Conservation (phyloP, 75 land plant genomes). For the Selaginella tamariscina region DNA sequence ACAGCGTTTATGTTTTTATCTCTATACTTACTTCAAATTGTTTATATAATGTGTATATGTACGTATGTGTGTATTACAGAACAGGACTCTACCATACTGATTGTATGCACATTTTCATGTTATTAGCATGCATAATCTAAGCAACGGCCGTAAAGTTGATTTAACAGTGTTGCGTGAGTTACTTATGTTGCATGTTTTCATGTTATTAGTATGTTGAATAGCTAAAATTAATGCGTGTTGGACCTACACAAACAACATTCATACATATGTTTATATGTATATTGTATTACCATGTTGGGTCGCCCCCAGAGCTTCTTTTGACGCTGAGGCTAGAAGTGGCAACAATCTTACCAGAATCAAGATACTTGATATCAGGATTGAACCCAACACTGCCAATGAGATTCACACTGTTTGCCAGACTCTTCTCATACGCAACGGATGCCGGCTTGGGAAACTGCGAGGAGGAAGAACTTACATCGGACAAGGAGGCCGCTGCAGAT, state of each 20-base stretch:
- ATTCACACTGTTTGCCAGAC: conserved; percentile 50
- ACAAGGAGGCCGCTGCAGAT: neutral
- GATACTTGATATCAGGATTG: conserved; percentile 48
- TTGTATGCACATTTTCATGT: no score
- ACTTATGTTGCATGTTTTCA: neutral
- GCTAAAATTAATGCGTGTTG: no score
- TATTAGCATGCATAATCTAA: no score
- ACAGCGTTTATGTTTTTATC: no score
- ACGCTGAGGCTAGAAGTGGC: conserved; percentile 57
- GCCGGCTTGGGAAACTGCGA: conserved; percentile 37
- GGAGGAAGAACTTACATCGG: neutral
- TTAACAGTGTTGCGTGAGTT: neutral
- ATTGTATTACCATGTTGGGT: neutral
- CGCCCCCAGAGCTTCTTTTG: conserved; percentile 11
- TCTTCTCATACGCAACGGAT: conserved; percentile 54
- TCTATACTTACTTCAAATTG: no score
- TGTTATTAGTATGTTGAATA: neutral
- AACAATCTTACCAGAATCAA: conserved; percentile 51
- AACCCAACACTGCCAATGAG: conserved; percentile 51
- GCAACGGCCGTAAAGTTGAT: neutral
- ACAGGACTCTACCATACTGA: no score
- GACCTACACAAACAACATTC: conserved; percentile 37
- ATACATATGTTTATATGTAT: conserved; percentile 18
- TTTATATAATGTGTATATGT: no score
- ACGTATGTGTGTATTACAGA: no score